These are phyloP conservation scores for Scolecobasidium constrictum DNA, from an alignment of 2,329 filamentous ascomycete species.

Conservation along the genomic window DNA sequence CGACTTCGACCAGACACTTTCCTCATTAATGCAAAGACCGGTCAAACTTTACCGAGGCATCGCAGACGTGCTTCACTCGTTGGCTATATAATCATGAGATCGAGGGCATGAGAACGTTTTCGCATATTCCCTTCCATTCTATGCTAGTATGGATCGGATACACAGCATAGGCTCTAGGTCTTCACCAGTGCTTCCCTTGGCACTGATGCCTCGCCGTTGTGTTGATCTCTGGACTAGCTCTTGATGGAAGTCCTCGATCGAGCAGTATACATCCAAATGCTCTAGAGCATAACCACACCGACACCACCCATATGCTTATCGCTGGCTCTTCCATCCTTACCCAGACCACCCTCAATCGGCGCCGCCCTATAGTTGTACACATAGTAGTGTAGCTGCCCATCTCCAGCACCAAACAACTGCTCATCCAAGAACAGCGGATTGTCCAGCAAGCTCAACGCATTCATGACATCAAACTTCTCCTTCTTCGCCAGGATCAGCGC, in stretches of 20 bases:
- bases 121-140: no score
- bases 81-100: no score
- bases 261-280: neutral
- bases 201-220: no score
- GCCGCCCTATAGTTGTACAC: conserved; percentile 92
- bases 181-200: no score
- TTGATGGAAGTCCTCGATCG: neutral
- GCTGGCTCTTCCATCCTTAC: conserved; percentile 68
- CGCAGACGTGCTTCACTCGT: no score
- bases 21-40: no score
- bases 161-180: no score
- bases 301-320: conserved; percentile 72
- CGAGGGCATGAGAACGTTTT: no score
- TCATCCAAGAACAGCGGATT: conserved; percentile 88
- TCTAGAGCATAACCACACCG: conserved; percentile 52
- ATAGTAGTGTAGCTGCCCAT: conserved; percentile 94
- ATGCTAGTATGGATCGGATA: no score
- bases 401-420: conserved; percentile 88
- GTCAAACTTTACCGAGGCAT: no score
- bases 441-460: conserved; percentile 85
- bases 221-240: no score
- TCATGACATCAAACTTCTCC: conserved; percentile 88
- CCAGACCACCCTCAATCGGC: conserved; percentile 74
- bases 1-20: no score
- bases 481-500: conserved; percentile 80